These are phyloP conservation scores for Magnolia officinalis DNA, from an alignment of 164 flowering plant species.

Conservation along the genomic window DNA sequence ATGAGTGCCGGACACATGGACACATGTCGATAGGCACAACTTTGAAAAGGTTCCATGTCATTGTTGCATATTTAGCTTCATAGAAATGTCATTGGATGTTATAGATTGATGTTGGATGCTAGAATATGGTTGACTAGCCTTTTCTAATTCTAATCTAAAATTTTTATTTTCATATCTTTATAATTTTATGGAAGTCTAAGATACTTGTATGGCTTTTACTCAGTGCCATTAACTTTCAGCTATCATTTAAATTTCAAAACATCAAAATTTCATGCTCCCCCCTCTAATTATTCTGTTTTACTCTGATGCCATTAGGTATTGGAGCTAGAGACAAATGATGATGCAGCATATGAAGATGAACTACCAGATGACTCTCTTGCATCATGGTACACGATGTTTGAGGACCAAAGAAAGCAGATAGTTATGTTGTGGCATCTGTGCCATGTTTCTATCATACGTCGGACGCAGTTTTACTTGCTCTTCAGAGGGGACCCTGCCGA, in stretches of 20 bases:
- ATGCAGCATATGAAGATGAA: constrained; percentile 55
- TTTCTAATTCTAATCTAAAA: no score
- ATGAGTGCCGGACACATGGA: no score
- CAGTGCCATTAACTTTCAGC: background rate
- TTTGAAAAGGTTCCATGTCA: no score
- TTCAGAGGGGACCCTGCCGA: constrained; percentile 93
- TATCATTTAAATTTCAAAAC: background rate
- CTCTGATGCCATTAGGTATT: constrained; percentile 49
- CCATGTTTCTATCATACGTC: constrained; percentile 78
- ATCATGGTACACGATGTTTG: constrained; percentile 65
- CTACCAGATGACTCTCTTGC: constrained; percentile 43
- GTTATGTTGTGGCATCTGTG: constrained; percentile 93
- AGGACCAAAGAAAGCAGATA: constrained; percentile 80
- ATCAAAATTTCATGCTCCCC: background rate
- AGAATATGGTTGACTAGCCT: no score
- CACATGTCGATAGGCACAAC: no score
- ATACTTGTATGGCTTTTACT: no score
- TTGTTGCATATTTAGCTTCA: no score
- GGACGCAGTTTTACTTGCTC: constrained; percentile 87
- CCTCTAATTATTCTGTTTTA: background rate
- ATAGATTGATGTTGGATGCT: no score
- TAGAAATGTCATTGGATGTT: no score
- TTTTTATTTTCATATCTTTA: no score
- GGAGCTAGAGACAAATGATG: constrained; percentile 94
- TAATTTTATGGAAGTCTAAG: no score